Evolutionary conservation across 2,329 filamentous ascomycete species (phyloP).

Genomic region (Keithomyces neogunnii): DNA sequence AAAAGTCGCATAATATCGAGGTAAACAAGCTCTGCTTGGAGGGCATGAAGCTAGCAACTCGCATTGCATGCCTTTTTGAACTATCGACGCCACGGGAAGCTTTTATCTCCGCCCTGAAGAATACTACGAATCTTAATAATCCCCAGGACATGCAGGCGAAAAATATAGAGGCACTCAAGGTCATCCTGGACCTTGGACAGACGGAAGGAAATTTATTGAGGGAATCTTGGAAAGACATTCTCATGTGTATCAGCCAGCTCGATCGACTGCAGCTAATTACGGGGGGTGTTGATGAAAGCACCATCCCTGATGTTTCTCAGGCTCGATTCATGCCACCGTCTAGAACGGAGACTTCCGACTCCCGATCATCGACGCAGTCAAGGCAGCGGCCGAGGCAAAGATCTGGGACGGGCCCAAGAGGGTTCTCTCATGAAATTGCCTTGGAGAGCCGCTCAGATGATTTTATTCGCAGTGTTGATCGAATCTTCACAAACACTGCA

Average conservation of each 20-base stretch:
- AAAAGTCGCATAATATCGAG: constrained; percentile 87
- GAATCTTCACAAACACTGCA: constrained; percentile 94
- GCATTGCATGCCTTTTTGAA: constrained; percentile 88
- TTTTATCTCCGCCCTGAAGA: constrained; percentile 86
- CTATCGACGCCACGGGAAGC: constrained; percentile 88
- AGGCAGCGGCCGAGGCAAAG: constrained; percentile 37
- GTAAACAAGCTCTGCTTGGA: constrained; percentile 90
- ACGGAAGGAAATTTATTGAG: constrained; percentile 85
- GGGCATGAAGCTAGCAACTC: constrained; percentile 87
- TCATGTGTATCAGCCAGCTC: constrained; percentile 92
- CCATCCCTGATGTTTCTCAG: constrained; percentile 85
- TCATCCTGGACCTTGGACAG: constrained; percentile 83
- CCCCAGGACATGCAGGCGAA: constrained; percentile 91
- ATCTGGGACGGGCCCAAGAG: constrained; percentile 52
- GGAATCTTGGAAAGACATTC: constrained; percentile 88
- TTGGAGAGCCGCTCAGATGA: constrained; percentile 89
- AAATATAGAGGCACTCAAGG: constrained; percentile 90
- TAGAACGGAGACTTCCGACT: constrained; percentile 43
- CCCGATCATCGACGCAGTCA: constrained; percentile 61
- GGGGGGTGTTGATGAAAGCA: constrained; percentile 85
- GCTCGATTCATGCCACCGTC: constrained; percentile 60
- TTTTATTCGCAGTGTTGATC: constrained; percentile 84
- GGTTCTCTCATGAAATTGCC: constrained; percentile 70
- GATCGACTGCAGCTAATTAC: constrained; percentile 93
- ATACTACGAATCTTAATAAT: constrained; percentile 94